A percentile compares a stretch with the other conserved stretches of the same genome.
These are phyloP conservation scores for Aspergillus sp. DNA, from an alignment of 2,329 filamentous ascomycete genomes.

Conservation along the genomic window DNA sequence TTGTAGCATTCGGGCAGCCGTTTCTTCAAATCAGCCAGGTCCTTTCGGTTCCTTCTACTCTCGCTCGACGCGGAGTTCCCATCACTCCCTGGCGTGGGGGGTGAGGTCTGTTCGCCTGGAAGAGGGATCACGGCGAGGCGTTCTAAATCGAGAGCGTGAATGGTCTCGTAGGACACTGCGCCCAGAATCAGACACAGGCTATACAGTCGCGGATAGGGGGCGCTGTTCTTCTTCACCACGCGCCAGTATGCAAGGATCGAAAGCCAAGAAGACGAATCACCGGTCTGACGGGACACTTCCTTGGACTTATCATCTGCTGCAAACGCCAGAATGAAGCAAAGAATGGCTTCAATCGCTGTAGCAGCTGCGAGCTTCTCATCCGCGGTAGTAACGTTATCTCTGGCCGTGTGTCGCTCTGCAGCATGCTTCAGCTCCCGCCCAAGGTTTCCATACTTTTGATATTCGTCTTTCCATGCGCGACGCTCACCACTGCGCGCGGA, in stretches of 20 bases:
- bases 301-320: constrained; percentile 42
- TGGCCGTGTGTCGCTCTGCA: constrained; percentile 35
- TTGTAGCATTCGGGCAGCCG: constrained; percentile 40
- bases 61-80: constrained; percentile 37
- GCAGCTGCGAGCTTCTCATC: constrained; percentile 39
- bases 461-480: constrained; percentile 43
- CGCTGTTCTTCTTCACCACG: constrained; percentile 40
- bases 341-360: constrained; percentile 43
- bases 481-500: constrained; percentile 33
- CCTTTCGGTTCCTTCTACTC: constrained; percentile 34
- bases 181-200: constrained; percentile 46
- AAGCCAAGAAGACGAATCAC: constrained; percentile 44
- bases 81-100: constrained; percentile 45
- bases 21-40: constrained; percentile 39
- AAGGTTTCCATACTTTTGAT: constrained; percentile 40
- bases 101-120: constrained; percentile 36
- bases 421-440: constrained; percentile 48
- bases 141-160: constrained; percentile 45
- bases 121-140: constrained; percentile 41
- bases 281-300: constrained; percentile 33
- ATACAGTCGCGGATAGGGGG: constrained; percentile 39
- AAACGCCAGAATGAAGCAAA: constrained; percentile 49
- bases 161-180: constrained; percentile 45
- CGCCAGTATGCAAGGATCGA: constrained; percentile 48
- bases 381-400: constrained; percentile 24